Evolutionary conservation across 768 basidiomycete species (phyloP).

Genomic region (Trichaptum fuscoviolaceum): DNA sequence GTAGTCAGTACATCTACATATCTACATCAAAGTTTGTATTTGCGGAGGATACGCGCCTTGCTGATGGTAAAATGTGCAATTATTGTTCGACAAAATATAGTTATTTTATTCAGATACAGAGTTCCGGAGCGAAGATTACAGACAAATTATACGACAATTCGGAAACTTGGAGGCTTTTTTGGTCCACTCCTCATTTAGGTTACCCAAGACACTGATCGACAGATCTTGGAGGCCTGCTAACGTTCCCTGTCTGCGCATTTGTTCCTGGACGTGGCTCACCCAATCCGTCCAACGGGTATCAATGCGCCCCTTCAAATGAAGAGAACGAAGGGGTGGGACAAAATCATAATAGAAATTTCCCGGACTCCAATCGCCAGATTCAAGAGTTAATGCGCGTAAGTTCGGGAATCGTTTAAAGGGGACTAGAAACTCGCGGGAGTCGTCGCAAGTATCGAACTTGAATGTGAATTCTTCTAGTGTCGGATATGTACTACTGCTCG

Average conservation of each 20-base stretch:
- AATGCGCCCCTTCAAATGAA: neutral
- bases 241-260: neutral
- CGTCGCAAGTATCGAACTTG: neutral
- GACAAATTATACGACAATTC: too few relatives aligned
- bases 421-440: neutral
- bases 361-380: neutral
- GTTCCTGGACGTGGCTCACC: neutral
- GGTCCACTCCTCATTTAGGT: too few relatives aligned
- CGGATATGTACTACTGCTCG: neutral
- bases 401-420: neutral
- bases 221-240: neutral
- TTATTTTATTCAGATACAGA: too few relatives aligned
- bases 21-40: too few relatives aligned
- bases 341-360: neutral
- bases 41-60: too few relatives aligned
- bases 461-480: neutral
- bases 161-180: too few relatives aligned
- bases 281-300: neutral
- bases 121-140: too few relatives aligned
- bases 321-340: neutral
- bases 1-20: too few relatives aligned
- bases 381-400: neutral
- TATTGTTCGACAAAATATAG: too few relatives aligned
- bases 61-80: too few relatives aligned
- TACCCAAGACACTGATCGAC: neutral